Evolutionary conservation across 2,329 filamentous ascomycete species (phyloP), one percentile per base, ranked within the genome.

Genomic region (Ophiostoma himal-ulmi): DNA sequence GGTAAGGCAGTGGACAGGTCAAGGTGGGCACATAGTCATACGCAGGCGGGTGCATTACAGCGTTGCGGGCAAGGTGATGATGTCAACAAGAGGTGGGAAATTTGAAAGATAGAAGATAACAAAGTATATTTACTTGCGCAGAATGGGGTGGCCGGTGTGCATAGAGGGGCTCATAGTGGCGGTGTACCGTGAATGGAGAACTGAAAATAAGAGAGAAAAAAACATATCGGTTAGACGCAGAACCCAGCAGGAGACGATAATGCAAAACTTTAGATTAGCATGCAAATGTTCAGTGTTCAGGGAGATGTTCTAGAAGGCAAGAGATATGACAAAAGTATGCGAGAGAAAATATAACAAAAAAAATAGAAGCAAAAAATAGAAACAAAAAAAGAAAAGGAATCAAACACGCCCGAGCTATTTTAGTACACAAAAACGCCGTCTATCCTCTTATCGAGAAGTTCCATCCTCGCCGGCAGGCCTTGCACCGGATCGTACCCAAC

Each of bases 401-500:
- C 44, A 48, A 48, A 22, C 67, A 39, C 54, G 68, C 66, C 64
- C 68, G 68, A 34, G 34, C 34, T 67, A 67, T 72, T 67, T 68
- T 68, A 62, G 70, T 34, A 72, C 62, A 65, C 69, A 67, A 69
- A 67, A 72, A 72, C 71, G 69, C 71, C 71, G 68, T 68, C 54
- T 44, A 69, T 41, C 57, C 68, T 68, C 69, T 8, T 20, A 30
- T 62, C 36, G n/a, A 67, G 39, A 20, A 48, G 36, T 62, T 30
- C 30, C 37, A 67, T 67, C 52, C 52, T 30, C 67, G 54, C 52
- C 34, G 34, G 36, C 62, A 37, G 60, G 62, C 34, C 62, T 22
- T 65, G 3, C n/a, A 26, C 54, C n/a, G n/a, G n/a, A 17, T 10
- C 52, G n/a, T 60, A 11, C 54, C 54, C 54, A 26, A 60, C n/a